These are phyloP conservation scores for Ambrosiella cleistominuta DNA, from an alignment of 2,329 filamentous ascomycete species.

Conservation along the genomic window DNA sequence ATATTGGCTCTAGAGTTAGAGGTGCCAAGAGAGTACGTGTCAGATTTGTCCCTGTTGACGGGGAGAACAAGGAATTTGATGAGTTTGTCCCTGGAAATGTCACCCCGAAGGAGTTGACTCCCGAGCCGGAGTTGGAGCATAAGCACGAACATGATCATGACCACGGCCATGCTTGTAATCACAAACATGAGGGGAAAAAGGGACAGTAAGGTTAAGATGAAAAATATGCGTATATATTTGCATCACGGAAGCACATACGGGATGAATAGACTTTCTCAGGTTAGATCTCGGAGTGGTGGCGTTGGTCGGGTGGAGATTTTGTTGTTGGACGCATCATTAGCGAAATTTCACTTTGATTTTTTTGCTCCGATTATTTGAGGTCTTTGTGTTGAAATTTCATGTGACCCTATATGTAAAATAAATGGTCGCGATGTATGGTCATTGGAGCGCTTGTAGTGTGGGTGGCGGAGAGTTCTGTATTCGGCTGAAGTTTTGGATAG, in stretches of 20 bases:
- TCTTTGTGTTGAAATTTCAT: neutral
- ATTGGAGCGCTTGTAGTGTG: conserved; percentile 2
- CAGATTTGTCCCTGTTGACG: conserved; percentile 59
- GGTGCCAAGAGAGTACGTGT: conserved; percentile 72
- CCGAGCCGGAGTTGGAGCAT: conserved; percentile 26
- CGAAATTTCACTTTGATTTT: neutral
- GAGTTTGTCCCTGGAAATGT: conserved; percentile 59
- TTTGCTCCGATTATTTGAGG: neutral
- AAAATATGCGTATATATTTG: neutral
- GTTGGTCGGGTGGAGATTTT: neutral
- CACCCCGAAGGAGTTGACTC: conserved; percentile 34
- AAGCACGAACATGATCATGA: conserved; percentile 22
- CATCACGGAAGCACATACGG: neutral
- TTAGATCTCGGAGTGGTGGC: neutral
- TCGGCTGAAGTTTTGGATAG: no score
- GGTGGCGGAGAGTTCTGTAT: no score
- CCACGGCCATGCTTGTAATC: conserved; percentile 13
- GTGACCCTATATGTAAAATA: neutral
- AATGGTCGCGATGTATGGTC: neutral
- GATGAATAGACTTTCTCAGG: neutral
- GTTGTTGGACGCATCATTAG: neutral
- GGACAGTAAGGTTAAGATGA: neutral
- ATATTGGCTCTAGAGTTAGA: conserved; percentile 58
- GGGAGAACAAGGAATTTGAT: conserved; percentile 45
- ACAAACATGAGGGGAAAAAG: conserved; percentile 5